Evolutionary conservation across 2,329 filamentous ascomycete genomes (phyloP).

Genomic region (Sporothrix sp.): DNA sequence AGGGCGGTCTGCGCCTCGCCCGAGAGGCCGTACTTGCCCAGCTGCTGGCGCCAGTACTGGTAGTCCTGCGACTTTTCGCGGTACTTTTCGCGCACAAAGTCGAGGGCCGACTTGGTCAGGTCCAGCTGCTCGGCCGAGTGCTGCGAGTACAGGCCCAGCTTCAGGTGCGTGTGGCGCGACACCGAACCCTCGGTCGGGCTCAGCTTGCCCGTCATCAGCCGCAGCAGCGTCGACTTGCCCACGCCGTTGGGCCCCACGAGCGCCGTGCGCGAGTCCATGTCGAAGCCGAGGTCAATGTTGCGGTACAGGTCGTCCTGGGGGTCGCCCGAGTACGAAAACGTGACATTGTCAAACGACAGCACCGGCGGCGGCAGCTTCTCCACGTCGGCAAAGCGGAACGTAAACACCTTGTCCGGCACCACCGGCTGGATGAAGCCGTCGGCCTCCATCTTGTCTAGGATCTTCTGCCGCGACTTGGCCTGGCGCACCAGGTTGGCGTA

Average conservation of each 20-base stretch:
- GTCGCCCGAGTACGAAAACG: slow-evolving; percentile 93
- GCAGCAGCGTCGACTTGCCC: slow-evolving; percentile 92
- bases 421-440: slow-evolving; percentile 97
- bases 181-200: slow-evolving; percentile 74
- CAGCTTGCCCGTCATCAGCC: slow-evolving; percentile 93
- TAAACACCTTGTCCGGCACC: slow-evolving; percentile 75
- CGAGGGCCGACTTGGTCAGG: slow-evolving; percentile 91
- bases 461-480: slow-evolving; percentile 99
- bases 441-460: slow-evolving; percentile 99
- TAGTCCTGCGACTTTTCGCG: slow-evolving; percentile 83
- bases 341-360: slow-evolving; percentile 91
- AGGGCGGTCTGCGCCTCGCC: slow-evolving; percentile 92
- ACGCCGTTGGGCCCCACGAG: slow-evolving; percentile 98
- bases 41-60: slow-evolving; percentile 98
- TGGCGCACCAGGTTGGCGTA: slow-evolving; percentile 98
- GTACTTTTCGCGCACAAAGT: slow-evolving; percentile 97
- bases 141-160: slow-evolving; percentile 96
- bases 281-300: slow-evolving; percentile 94
- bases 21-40: slow-evolving; percentile 85
- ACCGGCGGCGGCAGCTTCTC: slow-evolving; percentile 99
- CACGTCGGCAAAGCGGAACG: slow-evolving; percentile 95
- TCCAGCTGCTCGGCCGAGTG: slow-evolving; percentile 98
- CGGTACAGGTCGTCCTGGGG: slow-evolving; percentile 87
- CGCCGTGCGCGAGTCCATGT: slow-evolving; percentile 97
- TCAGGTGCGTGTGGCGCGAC: slow-evolving; percentile 91